Evolutionary conservation across 129 eudicot species (phyloP).

Genomic region (Sambucus nigra): DNA sequence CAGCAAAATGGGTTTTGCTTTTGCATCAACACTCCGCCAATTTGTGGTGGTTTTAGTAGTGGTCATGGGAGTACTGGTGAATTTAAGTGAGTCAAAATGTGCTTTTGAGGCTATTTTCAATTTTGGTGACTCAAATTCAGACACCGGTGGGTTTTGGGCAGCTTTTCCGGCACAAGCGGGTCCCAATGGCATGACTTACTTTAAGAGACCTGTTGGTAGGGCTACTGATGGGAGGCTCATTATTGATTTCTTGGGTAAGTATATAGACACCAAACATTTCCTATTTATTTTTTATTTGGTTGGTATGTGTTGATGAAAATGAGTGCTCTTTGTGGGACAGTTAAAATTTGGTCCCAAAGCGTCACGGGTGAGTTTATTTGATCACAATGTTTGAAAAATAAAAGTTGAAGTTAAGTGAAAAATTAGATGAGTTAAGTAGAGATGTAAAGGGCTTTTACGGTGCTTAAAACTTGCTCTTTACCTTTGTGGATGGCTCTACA

Average conservation of each 20-base stretch:
- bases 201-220: slow-evolving; percentile 73
- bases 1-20: not conserved
- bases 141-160: slow-evolving; percentile 91
- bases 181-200: slow-evolving; percentile 87
- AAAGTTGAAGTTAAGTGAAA: too few relatives aligned
- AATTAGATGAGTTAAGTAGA: too few relatives aligned
- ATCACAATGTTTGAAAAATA: too few relatives aligned
- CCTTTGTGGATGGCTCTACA: too few relatives aligned
- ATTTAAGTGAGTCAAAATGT: slow-evolving; percentile 38
- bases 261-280: not conserved
- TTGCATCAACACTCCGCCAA: slow-evolving; percentile 1
- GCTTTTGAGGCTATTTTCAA: slow-evolving; percentile 69
- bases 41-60: slow-evolving; percentile 18
- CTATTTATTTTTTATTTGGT: too few relatives aligned
- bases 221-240: slow-evolving; percentile 76
- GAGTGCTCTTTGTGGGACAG: too few relatives aligned
- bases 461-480: too few relatives aligned
- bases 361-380: too few relatives aligned
- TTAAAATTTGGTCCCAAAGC: too few relatives aligned
- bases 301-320: too few relatives aligned
- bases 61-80: slow-evolving; percentile 15
- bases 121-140: slow-evolving; percentile 90
- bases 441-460: too few relatives aligned
- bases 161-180: slow-evolving; percentile 58
- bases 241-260: slow-evolving; percentile 71